Evolutionary conservation across 352 stramenopile genomes (phyloP), one percentile per base, ranked within the genome.

Genomic region (Globisporangium canariense): DNA sequence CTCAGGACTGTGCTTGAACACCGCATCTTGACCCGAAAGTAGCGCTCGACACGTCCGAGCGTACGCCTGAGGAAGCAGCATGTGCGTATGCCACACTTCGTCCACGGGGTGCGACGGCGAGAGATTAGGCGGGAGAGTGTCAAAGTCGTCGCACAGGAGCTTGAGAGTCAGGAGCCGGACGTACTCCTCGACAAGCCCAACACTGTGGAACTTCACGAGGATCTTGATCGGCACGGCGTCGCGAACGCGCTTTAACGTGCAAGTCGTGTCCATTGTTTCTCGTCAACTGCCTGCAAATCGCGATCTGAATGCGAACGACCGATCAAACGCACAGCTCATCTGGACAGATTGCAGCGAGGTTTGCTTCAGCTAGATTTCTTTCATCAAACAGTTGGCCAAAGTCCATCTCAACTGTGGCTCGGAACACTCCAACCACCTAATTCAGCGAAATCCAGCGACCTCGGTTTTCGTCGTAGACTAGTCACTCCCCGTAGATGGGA

Each of bases 1-100:
- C 7, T 32, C 53, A 13, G 53, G n/a, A 30, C 34, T 59, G 53
- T 59, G 53, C 32, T 59, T 59, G 34, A 59, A 59, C 53, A 59
- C 47, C 3, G 47, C 20, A 7, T 53, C 25, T 14, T 16, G 25
- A n/a, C 47, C 20, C 16, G 20, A 22, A 34, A 58, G 32, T 34
- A 58, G 13, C 52, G 4, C 8, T 9, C n/a, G 52, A n/a, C 52
- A 58, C 32, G 32, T 46, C 9, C 9, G n/a, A 10, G 22, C 13
- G n/a, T 59, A 49, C 34, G 25, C 16, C 1, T 59, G 53, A 9
- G 53, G 53, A 5, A 20, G 32, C 8, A 59, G 34, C n/a, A 58
- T 58, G 30, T 47, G 53, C 34, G 53, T 59, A 18, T 28, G 53
- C 32, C 53, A 59, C 34, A 59, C 53, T 2, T 13, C 7, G 8